Percentiles rank a stretch among this genome's conserved stretches.
Conservation (phyloP, 192 early-diverging fungal species). For the Entomortierella lignicola region DNA sequence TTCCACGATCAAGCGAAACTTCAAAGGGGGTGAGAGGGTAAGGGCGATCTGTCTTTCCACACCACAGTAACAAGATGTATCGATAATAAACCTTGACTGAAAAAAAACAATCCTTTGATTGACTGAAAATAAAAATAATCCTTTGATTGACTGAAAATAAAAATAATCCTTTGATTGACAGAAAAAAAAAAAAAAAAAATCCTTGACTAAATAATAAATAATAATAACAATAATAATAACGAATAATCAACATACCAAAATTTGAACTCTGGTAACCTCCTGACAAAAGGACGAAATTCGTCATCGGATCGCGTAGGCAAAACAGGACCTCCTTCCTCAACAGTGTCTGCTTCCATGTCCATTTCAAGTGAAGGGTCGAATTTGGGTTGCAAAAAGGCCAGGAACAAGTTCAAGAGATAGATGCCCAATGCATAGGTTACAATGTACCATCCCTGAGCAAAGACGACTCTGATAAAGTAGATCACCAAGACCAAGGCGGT, state of each 20-base stretch:
- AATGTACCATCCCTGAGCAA: constrained; percentile 94
- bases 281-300: constrained; percentile 98
- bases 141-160: too few species aligned
- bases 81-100: too few species aligned
- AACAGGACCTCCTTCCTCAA: constrained; percentile 72
- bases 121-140: too few species aligned
- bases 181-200: too few species aligned
- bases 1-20: too few species aligned
- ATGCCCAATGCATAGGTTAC: constrained; percentile 94
- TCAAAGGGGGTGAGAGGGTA: too few species aligned
- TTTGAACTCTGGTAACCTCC: constrained; percentile 98
- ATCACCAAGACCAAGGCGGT: constrained; percentile 71
- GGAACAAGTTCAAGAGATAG: constrained; percentile 94
- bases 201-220: background rate
- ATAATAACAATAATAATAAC: too few species aligned
- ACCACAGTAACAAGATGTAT: too few species aligned
- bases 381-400: constrained; percentile 97
- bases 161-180: too few species aligned
- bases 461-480: constrained; percentile 83
- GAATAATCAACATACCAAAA: constrained; percentile 80
- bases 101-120: too few species aligned
- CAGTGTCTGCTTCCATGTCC: constrained; percentile 72
- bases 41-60: too few species aligned
- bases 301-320: constrained; percentile 91
- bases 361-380: constrained; percentile 91